Conservation (phyloP, 192 early-diverging fungal species). For the Linnemannia zychae region DNA sequence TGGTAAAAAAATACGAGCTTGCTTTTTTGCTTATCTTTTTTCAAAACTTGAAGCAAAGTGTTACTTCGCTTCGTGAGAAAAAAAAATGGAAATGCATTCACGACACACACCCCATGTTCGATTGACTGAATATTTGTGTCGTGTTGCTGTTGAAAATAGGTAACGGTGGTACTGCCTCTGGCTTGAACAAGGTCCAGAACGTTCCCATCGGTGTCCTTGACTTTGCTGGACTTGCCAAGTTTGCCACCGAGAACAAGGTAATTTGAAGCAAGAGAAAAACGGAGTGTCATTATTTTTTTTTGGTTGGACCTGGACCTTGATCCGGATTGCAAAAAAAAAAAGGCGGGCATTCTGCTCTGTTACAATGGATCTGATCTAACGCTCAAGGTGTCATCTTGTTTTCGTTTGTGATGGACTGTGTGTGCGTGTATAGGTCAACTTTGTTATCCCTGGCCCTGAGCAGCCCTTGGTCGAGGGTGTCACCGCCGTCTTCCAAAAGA, state of each 20-base stretch:
- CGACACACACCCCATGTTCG: neutral
- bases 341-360: neutral
- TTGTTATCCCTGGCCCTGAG: slow-evolving; percentile 97
- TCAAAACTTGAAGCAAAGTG: neutral
- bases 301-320: neutral
- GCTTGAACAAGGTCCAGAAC: slow-evolving; percentile 83
- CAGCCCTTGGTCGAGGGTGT: slow-evolving; percentile 97
- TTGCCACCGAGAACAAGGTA: slow-evolving; percentile 85
- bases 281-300: neutral
- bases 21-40: neutral
- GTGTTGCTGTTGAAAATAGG: slow-evolving; percentile 61
- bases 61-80: neutral
- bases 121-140: slow-evolving; percentile 5
- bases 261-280: neutral
- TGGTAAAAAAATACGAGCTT: slow-evolving; percentile 73
- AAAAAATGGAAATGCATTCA: slow-evolving; percentile 3
- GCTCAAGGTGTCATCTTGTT: neutral
- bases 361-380: neutral
- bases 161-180: slow-evolving; percentile 92
- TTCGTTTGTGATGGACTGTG: neutral
- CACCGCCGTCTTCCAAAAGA: slow-evolving; percentile 83
- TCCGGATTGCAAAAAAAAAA: neutral
- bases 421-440: slow-evolving; percentile 65
- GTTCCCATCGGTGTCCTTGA: slow-evolving; percentile 79
- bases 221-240: slow-evolving; percentile 82